Evolutionary conservation across 2,329 filamentous ascomycete genomes (phyloP), one percentile per base, ranked within the genome.

Genomic region (Sporothrix globosa): DNA sequence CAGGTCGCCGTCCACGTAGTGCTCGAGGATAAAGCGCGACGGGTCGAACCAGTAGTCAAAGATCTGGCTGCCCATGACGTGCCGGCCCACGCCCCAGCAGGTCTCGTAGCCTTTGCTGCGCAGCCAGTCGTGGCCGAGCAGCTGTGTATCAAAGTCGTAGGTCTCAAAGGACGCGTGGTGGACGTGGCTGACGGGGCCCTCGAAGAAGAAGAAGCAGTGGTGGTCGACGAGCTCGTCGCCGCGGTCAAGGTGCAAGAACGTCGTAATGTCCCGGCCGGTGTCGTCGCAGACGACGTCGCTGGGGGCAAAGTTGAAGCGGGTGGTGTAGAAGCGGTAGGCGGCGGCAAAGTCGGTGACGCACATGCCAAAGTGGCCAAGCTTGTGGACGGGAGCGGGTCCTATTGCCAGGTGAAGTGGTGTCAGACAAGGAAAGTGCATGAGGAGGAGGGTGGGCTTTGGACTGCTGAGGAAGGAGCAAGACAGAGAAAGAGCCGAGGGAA

Each of bases 11-110:
- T 92, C 90, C n/a, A 89, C 87, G 74, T 92, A 92, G 77, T 91
- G 88, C 79, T 91, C 88, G 76, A 91, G 80, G 78, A 91, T 90
- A 76, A 89, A 89, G 0, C 83, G 82, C 3, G 81, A 83, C 0
- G 86, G 85, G 78, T 91, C 89, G 75, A 86, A 89, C 88, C 88
- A 91, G 77, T 91, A 91, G 75, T 92, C 89, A 74, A 92, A 92
- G 67, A 92, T 87, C 79, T 92, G 90, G 73, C 85, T 88, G 4
- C 90, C 90, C 74, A 92, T 82, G 30, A 91, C 85, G 80, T 92
- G 90, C 68, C 90, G 79, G 0, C 90, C 90, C 0, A 92, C 86
- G 1, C 90, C 90, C 90, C 90, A 92, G 73, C 88, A 88, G 74
- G 83, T 86, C 75, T 83, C 83, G 76, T 90, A 90, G 1, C 86